Evolutionary conservation across 805 yeast species (phyloP).

Genomic region (Ogataea pignaliae): DNA sequence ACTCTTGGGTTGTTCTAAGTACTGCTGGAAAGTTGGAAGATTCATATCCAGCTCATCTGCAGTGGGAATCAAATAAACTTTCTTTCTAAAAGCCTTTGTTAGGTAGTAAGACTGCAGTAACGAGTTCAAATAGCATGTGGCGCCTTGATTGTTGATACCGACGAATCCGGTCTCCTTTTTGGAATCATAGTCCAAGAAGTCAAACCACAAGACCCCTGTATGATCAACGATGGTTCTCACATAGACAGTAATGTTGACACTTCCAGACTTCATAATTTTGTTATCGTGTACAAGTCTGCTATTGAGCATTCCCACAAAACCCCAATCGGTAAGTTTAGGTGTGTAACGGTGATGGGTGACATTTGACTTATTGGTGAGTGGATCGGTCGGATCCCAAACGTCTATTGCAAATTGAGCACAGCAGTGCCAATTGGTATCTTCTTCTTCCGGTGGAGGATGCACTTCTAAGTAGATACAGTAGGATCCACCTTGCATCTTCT

Average conservation of each 20-base stretch:
- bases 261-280: constrained; percentile 40
- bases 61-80: constrained; percentile 89
- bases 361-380: constrained; percentile 53
- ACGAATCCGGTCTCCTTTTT: constrained; percentile 85
- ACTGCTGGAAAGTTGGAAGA: constrained; percentile 23
- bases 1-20: constrained; percentile 36
- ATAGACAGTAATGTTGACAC: constrained; percentile 68
- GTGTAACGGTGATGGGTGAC: constrained; percentile 77
- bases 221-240: constrained; percentile 78
- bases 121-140: constrained; percentile 95
- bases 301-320: constrained; percentile 76
- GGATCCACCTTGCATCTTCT: constrained; percentile 56
- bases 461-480: constrained; percentile 83
- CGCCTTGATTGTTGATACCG: constrained; percentile 95
- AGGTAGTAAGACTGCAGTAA: constrained; percentile 85
- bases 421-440: constrained; percentile 62
- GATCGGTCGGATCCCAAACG: constrained; percentile 75
- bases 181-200: constrained; percentile 78
- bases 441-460: constrained; percentile 36
- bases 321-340: constrained; percentile 87
- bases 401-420: constrained; percentile 89
- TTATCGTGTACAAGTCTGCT: constrained; percentile 36
- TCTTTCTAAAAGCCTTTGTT: constrained; percentile 74
- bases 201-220: constrained; percentile 94
- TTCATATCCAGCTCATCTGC: constrained; percentile 42